Conservation (phyloP, 257 asterid species). For the Gardenia jasminoides region DNA sequence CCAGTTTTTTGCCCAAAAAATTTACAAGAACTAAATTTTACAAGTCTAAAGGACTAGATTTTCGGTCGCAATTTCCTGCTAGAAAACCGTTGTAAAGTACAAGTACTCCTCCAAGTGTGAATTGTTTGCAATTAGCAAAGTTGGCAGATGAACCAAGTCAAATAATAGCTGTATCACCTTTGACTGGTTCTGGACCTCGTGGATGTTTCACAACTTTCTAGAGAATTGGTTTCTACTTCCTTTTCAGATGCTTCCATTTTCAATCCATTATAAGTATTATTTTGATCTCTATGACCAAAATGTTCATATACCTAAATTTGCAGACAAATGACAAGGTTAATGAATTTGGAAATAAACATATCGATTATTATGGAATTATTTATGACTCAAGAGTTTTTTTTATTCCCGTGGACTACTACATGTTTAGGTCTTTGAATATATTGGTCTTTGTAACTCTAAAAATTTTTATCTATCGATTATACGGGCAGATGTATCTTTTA, state of each 20-base stretch:
- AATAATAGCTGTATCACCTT: not conserved
- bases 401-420: too few relatives aligned
- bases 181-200: not conserved
- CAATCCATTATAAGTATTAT: not conserved
- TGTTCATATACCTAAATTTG: not conserved
- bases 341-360: too few relatives aligned
- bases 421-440: too few relatives aligned
- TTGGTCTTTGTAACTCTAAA: too few relatives aligned
- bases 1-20: not conserved
- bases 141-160: not conserved
- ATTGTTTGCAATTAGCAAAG: not conserved
- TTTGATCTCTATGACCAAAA: not conserved
- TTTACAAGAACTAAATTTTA: not conserved
- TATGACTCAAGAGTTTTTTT: too few relatives aligned
- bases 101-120: not conserved
- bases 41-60: not conserved
- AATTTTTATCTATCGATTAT: too few relatives aligned
- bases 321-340: too few relatives aligned
- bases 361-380: too few relatives aligned
- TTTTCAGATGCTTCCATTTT: not conserved
- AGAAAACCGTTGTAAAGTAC: not conserved
- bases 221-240: not conserved
- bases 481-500: too few relatives aligned
- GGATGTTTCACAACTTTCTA: not conserved
- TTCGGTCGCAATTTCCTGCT: not conserved